Conservation (phyloP, 2,329 filamentous ascomycete genomes). For the Knoxdaviesia proteae region DNA sequence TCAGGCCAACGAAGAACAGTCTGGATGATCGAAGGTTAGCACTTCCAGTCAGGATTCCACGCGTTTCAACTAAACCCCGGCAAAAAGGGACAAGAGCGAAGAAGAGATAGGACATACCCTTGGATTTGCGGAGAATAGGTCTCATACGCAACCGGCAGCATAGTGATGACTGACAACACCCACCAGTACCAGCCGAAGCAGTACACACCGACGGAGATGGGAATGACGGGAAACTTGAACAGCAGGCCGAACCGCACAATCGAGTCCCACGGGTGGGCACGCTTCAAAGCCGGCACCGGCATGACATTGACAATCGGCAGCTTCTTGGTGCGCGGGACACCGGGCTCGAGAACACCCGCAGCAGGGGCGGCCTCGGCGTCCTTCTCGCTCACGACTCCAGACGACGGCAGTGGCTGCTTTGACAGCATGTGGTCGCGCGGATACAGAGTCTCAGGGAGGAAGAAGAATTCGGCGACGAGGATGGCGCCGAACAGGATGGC, state of each 20-base stretch:
- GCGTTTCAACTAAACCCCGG: too few relatives aligned
- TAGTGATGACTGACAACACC: conserved; percentile 29
- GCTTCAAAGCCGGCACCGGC: conserved; percentile 26
- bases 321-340: conserved; percentile 16
- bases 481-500: conserved; percentile 29
- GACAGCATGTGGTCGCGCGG: conserved; percentile 27
- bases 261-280: conserved; percentile 26
- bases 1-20: conserved; percentile 29
- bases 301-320: conserved; percentile 22
- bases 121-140: conserved; percentile 25
- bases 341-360: conserved; percentile 4
- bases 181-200: conserved; percentile 37
- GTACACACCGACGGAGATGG: conserved; percentile 24
- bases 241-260: conserved; percentile 22
- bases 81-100: neutral
- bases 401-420: neutral
- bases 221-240: conserved; percentile 23
- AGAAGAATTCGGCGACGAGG: conserved; percentile 23
- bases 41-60: neutral
- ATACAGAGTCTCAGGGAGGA: conserved; percentile 35
- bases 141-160: conserved; percentile 29
- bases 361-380: neutral
- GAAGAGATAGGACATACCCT: conserved; percentile 11
- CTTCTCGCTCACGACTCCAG: conserved; percentile 4
- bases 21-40: too few relatives aligned